Base-by-base conservation (phyloP, 768 basidiomycete genomes). In the Russula foetens region DNA sequence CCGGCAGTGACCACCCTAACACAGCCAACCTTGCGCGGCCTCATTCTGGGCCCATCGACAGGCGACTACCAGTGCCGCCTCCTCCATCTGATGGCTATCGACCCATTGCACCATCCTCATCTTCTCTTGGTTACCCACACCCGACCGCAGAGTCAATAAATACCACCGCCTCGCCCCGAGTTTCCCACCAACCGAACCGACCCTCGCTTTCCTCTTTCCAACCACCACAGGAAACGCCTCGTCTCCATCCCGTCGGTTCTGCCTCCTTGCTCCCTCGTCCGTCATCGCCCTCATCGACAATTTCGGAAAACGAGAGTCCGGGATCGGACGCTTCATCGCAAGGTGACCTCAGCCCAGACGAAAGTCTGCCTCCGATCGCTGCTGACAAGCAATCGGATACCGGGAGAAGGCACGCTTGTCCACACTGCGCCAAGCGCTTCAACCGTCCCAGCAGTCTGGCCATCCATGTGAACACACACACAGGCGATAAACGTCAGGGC, bases 381-480 rank as follows among this genome's bases (percentile, higher is more conserved):
- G 60, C 59, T 47, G 56, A 61, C 58, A 58, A 31, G 58, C 53
- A 59, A 8, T 53, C 53, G 45, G 54, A 65, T 33, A 69, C 65
- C 55, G 71, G 68, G 44, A 66, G 65, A 58, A 61, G 69, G 33
- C 75, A 76, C 41, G 65, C 67, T 29, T 76, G 75, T 63, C 69
- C 69, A 1, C 79, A 78, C 23, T 87, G 85, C 69, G 71, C 70
- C 51, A 86, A 86, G 69, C 76, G 84, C 7, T 86, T 88, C 71
- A 85, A 85, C 69, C 76, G 86, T 7, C 86, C 86, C 7, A 84
- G 83, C 63, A 85, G 84, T 69, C 74, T 86, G 50, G 73, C 78
- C 28, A 85, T 85, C 44, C 85, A 86, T 68, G 75, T 81, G 51
- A 85, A 85, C 66, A 85, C 83, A 1, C 85, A 87, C 68, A 85